Base-by-base conservation (phyloP, 352 stramenopile species). In the Phytophthora foliorum region DNA sequence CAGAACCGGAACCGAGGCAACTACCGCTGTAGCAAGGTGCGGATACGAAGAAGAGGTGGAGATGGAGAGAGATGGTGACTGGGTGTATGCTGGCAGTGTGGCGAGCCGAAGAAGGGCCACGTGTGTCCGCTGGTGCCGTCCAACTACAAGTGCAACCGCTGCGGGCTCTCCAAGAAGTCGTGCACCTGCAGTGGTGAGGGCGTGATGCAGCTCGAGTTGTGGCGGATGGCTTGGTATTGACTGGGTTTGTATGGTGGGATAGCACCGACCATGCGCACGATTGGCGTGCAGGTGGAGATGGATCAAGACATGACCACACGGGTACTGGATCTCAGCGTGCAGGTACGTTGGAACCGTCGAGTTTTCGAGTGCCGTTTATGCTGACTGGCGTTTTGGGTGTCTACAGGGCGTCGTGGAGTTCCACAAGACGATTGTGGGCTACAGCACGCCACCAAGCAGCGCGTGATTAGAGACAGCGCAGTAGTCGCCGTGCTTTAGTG, bases 51-150 rank as follows among this genome's bases (percentile, higher is more conserved):
- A 22, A 36, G 51, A 13, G 51, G n/a, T 21, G 17, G 31, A 41
- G 24, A 21, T 29, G 17, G 36, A 46, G 34, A 51, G 27, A 32
- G 16, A 32, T 27, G 14, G 22, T 44, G 29, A 29, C 25, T 41
- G n/a, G 13, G n/a, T 7, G 0, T 52, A 21, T 10, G 27, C 13
- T 44, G 16, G 6, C 16, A 93, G 82, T 95, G 88, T 69, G 88
- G 88, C 25, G 88, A 94, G 59, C 88, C 88, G 3, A 95, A 95
- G 77, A 95, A 94, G 61, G 88, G 88, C 9, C 88, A 95, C 53
- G 88, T 95, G 52, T 95, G 88, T 71, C 86, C 88, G 6, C 75
- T 94, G 21, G 85, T 94, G 50, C 86, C 86, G 16, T 82, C 86
- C 3, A 94, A 94, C 60, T 95, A 89, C 63, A 95, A 95, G 62